phyloP scores from a whole-genome alignment of 139 green algal species.

The Zygnema cylindricum region DNA sequence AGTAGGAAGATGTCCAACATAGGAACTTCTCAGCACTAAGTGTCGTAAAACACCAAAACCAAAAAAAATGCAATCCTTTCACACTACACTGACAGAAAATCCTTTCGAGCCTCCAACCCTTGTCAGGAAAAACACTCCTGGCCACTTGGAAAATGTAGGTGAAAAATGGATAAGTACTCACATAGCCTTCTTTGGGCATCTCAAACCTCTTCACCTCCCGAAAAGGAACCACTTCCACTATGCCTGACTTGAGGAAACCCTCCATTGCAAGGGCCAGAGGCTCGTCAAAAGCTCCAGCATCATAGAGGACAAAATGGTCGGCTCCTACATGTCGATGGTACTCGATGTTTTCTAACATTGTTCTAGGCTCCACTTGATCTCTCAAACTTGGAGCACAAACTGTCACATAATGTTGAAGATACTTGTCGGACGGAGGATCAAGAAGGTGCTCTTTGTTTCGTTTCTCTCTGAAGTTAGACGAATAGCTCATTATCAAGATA shows the following conservation, averaged over 20 bases:
- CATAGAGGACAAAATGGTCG: slow-evolving; percentile 1
- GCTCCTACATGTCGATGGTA: slow-evolving; percentile 4
- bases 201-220: not conserved
- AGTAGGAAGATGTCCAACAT: not conserved
- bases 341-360: not conserved
- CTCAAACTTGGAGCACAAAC: not conserved
- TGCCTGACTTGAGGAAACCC: not conserved
- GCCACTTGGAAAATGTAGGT: no score
- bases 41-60: not conserved
- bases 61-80: not conserved
- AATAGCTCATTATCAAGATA: not conserved
- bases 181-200: slow-evolving; percentile 11
- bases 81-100: no score
- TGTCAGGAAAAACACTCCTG: no score
- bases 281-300: slow-evolving; percentile 12
- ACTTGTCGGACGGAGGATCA: not conserved
- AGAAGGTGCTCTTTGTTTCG: not conserved
- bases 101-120: no score
- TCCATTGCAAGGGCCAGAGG: not conserved
- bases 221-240: slow-evolving; percentile 18
- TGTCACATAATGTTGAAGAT: not conserved
- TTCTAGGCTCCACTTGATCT: not conserved
- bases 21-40: not conserved
- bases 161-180: not conserved
- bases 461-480: not conserved